Evolutionary conservation across 257 asterid species (phyloP).

Genomic region (Fraxinus anomala): DNA sequence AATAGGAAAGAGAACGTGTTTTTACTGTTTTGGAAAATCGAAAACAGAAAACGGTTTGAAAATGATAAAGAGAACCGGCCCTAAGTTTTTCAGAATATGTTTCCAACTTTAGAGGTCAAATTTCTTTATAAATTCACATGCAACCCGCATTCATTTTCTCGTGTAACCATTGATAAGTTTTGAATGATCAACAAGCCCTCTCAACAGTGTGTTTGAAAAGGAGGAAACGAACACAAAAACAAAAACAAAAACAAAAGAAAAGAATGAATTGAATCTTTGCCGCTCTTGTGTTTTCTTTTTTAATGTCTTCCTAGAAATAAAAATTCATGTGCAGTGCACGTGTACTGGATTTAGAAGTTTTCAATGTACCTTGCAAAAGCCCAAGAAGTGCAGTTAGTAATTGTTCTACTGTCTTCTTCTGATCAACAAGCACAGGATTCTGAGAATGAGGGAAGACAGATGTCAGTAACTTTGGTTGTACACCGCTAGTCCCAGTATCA

Average conservation of each 20-base stretch:
- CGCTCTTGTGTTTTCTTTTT: not conserved
- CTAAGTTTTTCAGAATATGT: too few relatives aligned
- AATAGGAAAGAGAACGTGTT: too few relatives aligned
- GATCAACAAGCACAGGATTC: conserved; percentile 27
- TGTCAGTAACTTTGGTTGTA: conserved; percentile 22
- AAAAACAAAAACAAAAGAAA: not conserved
- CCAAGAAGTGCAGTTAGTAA: conserved; percentile 16
- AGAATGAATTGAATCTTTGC: not conserved
- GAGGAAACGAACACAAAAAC: not conserved
- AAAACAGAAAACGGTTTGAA: too few relatives aligned
- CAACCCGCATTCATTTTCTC: not conserved
- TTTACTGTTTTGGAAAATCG: too few relatives aligned
- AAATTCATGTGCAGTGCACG: too few relatives aligned
- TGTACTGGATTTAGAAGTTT: not conserved
- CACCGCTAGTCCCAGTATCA: conserved; percentile 14
- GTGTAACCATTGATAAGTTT: not conserved
- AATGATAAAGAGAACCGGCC: too few relatives aligned
- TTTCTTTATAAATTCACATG: not conserved
- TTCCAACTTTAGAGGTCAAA: too few relatives aligned
- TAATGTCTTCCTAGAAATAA: too few relatives aligned
- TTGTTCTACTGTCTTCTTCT: conserved; percentile 27
- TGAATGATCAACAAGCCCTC: conserved; percentile 5
- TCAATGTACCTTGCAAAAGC: conserved; percentile 31
- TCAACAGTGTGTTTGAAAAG: not conserved
- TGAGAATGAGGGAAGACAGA: conserved; percentile 32